phyloP scores from a whole-genome alignment of 441 rosid genomes.

The Erysimum pusillum region DNA sequence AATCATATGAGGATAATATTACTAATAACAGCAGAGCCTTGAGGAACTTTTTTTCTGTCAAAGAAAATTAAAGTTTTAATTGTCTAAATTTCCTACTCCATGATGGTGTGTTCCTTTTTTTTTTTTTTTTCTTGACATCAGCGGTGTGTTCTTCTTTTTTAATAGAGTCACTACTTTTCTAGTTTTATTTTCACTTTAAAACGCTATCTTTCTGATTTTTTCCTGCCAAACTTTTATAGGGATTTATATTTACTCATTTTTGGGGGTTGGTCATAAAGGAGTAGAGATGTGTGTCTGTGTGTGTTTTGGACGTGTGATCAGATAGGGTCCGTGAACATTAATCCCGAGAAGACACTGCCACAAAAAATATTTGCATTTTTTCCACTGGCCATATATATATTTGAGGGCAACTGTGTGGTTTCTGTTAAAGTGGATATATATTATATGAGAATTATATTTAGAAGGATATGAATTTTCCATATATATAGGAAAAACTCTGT shows the following conservation, averaged over 20 bases:
- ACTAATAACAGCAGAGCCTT: background rate
- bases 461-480: background rate
- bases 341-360: constrained; percentile 34
- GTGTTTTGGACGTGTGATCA: constrained; percentile 32
- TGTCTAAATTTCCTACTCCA: too few relatives aligned
- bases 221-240: background rate
- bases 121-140: too few relatives aligned
- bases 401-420: constrained; percentile 1
- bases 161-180: too few relatives aligned
- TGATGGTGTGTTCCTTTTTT: too few relatives aligned
- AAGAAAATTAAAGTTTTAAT: background rate
- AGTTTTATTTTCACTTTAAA: background rate
- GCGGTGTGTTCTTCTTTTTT: too few relatives aligned
- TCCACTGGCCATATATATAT: background rate
- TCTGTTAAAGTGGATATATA: constrained; percentile 19
- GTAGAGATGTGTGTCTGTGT: constrained; percentile 31
- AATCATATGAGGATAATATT: background rate
- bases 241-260: background rate
- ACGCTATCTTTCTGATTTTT: background rate
- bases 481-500: background rate
- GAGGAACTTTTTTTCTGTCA: background rate
- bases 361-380: constrained; percentile 20
- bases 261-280: constrained; percentile 23
- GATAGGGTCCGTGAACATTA: constrained; percentile 43
- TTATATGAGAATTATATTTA: background rate